These are phyloP conservation scores for Salvia sclarea DNA, from an alignment of 305 asterid genomes.

Conservation along the genomic window DNA sequence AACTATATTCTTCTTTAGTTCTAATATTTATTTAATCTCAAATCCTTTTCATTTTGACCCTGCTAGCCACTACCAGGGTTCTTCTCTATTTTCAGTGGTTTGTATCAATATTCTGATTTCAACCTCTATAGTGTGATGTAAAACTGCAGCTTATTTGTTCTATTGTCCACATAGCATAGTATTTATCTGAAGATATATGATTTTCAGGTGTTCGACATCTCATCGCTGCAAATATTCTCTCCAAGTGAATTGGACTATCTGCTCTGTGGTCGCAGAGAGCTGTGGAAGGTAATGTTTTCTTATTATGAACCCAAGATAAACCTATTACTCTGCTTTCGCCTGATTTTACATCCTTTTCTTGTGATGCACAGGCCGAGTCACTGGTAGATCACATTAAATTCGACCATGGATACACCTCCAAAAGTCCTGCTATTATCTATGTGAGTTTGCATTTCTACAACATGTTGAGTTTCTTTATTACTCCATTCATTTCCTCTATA, in stretches of 20 bases:
- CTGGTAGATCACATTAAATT: slow-evolving; percentile 92
- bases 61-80: neutral
- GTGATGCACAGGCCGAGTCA: slow-evolving; percentile 69
- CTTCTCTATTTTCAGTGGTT: neutral
- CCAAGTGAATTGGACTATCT: slow-evolving; percentile 91
- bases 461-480: slow-evolving; percentile 17
- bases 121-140: neutral
- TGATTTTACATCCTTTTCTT: slow-evolving; percentile 25
- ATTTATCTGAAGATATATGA: neutral
- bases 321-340: slow-evolving; percentile 24
- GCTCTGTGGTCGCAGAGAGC: slow-evolving; percentile 95
- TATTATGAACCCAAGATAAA: slow-evolving; percentile 16
- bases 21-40: neutral
- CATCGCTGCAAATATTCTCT: slow-evolving; percentile 88
- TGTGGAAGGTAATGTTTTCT: slow-evolving; percentile 79
- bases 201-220: slow-evolving; percentile 80
- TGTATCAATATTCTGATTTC: neutral
- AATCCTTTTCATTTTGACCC: neutral
- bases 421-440: slow-evolving; percentile 80
- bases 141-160: neutral
- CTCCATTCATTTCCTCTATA: neutral
- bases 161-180: neutral
- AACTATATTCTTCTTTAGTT: neutral
- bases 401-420: slow-evolving; percentile 97
- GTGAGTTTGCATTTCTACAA: slow-evolving; percentile 33